Evolutionary conservation across 305 asterid genomes (phyloP).

Genomic region (Fraxinus sp.): DNA sequence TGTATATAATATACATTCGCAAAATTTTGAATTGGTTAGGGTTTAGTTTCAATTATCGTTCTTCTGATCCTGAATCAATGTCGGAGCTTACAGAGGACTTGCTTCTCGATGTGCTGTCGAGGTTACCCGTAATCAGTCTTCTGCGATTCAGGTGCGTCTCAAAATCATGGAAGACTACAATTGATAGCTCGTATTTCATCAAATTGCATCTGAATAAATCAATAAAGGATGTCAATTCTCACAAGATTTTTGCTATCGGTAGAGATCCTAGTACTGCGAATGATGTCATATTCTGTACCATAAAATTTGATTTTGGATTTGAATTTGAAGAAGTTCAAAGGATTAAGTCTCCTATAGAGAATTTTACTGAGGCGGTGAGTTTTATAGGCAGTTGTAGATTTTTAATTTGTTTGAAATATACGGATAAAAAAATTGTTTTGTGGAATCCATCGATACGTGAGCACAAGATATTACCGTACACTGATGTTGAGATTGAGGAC

Average conservation of each 20-base stretch:
- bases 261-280: background rate
- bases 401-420: background rate
- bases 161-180: background rate
- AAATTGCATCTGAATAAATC: conserved; percentile 4
- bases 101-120: background rate
- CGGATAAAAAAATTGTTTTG: background rate
- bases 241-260: background rate
- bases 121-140: background rate
- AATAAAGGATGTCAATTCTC: background rate
- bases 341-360: background rate
- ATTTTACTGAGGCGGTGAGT: background rate
- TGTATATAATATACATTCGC: background rate
- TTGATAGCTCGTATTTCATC: background rate
- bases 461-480: background rate
- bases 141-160: background rate
- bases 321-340: background rate
- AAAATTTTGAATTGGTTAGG: background rate
- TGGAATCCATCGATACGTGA: background rate
- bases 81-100: background rate
- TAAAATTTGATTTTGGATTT: background rate
- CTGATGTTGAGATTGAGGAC: background rate
- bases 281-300: background rate
- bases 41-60: background rate
- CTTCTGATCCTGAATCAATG: background rate
- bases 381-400: conserved; percentile 4